These are phyloP conservation scores for Eucalyptus urophylla DNA, from an alignment of 345 rosid species.

Conservation along the genomic window DNA sequence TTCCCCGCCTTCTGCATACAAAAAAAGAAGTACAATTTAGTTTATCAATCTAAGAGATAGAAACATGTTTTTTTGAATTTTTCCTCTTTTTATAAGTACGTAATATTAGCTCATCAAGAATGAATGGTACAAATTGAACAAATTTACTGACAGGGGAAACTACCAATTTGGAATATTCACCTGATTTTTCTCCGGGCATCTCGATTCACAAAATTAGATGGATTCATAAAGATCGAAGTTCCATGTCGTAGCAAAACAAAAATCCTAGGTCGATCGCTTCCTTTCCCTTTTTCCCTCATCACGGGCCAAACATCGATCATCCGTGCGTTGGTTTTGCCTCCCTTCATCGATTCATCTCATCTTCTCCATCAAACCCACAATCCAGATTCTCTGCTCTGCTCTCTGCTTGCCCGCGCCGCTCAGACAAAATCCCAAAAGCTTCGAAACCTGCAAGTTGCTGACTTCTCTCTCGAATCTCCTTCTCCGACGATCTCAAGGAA, in stretches of 20 bases:
- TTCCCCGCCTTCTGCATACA: fast-evolving
- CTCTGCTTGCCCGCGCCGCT: not conserved
- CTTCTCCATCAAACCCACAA: not conserved
- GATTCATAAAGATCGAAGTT: not conserved
- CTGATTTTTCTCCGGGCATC: too few relatives aligned
- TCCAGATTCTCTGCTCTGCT: not conserved
- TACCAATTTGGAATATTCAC: not conserved
- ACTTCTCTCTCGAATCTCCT: not conserved
- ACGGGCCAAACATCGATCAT: not conserved
- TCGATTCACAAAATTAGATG: not conserved
- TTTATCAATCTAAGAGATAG: not conserved
- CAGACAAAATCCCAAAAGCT: conserved; percentile 4
- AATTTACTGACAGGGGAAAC: not conserved
- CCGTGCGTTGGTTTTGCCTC: not conserved
- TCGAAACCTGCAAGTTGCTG: conserved; percentile 39
- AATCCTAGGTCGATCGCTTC: not conserved
- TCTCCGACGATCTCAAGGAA: conserved; percentile 52
- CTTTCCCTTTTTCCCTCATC: not conserved
- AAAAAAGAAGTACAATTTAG: fast-evolving
- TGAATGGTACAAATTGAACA: not conserved
- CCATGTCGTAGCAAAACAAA: not conserved
- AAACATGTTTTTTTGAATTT: fast-evolving
- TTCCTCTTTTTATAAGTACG: not conserved
- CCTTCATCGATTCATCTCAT: not conserved
- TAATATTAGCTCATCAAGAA: not conserved